Conservation (phyloP, 805 yeast genomes). For the Alloascoidea hylecoeti region DNA sequence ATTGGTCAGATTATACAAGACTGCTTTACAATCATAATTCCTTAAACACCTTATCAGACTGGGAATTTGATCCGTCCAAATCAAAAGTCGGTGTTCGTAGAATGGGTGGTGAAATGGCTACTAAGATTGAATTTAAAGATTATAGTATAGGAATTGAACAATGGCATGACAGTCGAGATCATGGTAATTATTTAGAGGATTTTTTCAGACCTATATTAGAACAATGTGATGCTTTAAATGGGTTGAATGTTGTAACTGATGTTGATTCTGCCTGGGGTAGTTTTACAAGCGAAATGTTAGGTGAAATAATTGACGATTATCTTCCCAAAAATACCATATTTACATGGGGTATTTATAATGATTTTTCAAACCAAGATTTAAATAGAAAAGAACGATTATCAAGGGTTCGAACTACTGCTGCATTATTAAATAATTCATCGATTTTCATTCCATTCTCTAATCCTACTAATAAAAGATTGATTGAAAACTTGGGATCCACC, state of each 20-base stretch:
- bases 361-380: slow-evolving; percentile 3
- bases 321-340: slow-evolving; percentile 32
- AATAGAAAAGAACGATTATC: slow-evolving; percentile 15
- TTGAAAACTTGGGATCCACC: slow-evolving; percentile 4
- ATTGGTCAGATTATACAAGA: slow-evolving; percentile 2
- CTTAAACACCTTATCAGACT: slow-evolving; percentile 37
- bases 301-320: slow-evolving; percentile 56
- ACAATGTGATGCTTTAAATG: slow-evolving; percentile 59
- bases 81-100: not conserved
- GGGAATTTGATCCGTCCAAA: slow-evolving; percentile 35
- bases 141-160: slow-evolving; percentile 27
- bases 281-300: slow-evolving; percentile 34
- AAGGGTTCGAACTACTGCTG: slow-evolving; percentile 30
- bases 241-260: slow-evolving; percentile 58
- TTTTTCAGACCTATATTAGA: slow-evolving; percentile 53
- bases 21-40: slow-evolving; percentile 52
- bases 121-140: slow-evolving; percentile 24
- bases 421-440: slow-evolving; percentile 32
- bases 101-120: not conserved
- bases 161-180: slow-evolving; percentile 16
- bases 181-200: slow-evolving; percentile 39
- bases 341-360: slow-evolving; percentile 29
- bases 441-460: slow-evolving; percentile 40
- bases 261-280: slow-evolving; percentile 82
- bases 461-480: slow-evolving; percentile 8